Evolutionary conservation across 1,139 yeast species (phyloP).

Genomic region (Suhomyces yuchorum): DNA sequence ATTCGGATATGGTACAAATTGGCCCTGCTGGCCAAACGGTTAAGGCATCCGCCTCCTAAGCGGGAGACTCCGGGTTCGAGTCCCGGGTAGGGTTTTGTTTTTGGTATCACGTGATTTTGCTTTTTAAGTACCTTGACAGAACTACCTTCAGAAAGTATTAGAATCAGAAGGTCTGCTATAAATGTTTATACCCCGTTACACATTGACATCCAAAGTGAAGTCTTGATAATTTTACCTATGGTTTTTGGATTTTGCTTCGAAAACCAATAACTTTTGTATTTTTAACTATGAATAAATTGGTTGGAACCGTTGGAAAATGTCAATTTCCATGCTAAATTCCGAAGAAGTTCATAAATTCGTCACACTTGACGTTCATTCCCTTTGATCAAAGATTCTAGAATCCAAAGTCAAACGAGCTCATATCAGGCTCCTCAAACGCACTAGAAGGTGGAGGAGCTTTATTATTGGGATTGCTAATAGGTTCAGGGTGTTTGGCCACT

Average conservation of each 20-base stretch:
- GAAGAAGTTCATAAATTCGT: no score
- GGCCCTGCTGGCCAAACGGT: conserved; percentile 91
- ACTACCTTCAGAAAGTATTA: no score
- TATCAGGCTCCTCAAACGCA: conserved; percentile 74
- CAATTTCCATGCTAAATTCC: no score
- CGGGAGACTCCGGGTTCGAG: conserved; percentile 97
- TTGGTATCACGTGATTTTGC: conserved; percentile 4
- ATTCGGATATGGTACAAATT: conserved; percentile 12
- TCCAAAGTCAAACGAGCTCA: conserved; percentile 75
- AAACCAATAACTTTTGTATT: no score
- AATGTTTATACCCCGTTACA: no score
- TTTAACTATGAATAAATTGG: no score
- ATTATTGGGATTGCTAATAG: not conserved
- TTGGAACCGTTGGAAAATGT: no score
- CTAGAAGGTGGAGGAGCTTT: conserved; percentile 42
- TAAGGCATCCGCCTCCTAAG: conserved; percentile 96
- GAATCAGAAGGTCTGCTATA: no score
- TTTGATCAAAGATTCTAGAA: no score
- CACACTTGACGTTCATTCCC: no score
- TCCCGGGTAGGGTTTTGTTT: conserved; percentile 77
- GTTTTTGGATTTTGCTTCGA: conserved; percentile 34
- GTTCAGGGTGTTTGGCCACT: conserved; percentile 1
- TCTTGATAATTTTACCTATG: no score
- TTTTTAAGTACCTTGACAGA: not conserved
- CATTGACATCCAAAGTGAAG: no score